These are phyloP conservation scores for Penicillium vulpinum DNA, from an alignment of 2,329 filamentous ascomycete species.

Conservation along the genomic window DNA sequence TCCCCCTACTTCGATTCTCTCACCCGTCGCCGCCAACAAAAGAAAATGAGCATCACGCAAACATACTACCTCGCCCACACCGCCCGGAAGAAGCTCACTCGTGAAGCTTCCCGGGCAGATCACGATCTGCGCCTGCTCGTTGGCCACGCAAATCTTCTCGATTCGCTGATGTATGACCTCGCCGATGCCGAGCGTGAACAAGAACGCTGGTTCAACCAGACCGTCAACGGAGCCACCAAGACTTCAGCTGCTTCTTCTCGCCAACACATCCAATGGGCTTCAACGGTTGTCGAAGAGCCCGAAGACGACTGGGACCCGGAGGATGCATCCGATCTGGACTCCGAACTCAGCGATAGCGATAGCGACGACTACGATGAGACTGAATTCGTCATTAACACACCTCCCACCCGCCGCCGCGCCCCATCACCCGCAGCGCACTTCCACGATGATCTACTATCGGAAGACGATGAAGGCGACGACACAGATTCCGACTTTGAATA, in stretches of 20 bases:
- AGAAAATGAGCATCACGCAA: constrained; percentile 96
- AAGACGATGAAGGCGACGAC: constrained; percentile 38
- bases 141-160: constrained; percentile 96
- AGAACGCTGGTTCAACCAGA: constrained; percentile 97
- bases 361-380: constrained; percentile 51
- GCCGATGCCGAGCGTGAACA: constrained; percentile 93
- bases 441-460: constrained; percentile 31
- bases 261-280: constrained; percentile 84
- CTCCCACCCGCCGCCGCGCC: constrained; percentile 30
- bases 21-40: constrained; percentile 53
- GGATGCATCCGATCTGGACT: constrained; percentile 60
- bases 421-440: constrained; percentile 35
- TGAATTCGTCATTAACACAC: constrained; percentile 41
- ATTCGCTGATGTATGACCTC: constrained; percentile 87
- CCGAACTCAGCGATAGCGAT: constrained; percentile 48
- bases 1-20: constrained; percentile 45
- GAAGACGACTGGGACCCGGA: constrained; percentile 64
- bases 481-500: constrained; percentile 60
- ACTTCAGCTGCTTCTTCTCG: constrained; percentile 47
- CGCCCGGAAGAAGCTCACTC: constrained; percentile 91
- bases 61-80: constrained; percentile 98
- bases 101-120: constrained; percentile 83
- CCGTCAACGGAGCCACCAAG: constrained; percentile 72
- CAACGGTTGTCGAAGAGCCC: constrained; percentile 70
- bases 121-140: constrained; percentile 95